A percentile compares a stretch with the other conserved stretches of the same genome.
phyloP scores from a whole-genome alignment of 2,329 filamentous ascomycete species.

The Pseudonectria buxi region DNA sequence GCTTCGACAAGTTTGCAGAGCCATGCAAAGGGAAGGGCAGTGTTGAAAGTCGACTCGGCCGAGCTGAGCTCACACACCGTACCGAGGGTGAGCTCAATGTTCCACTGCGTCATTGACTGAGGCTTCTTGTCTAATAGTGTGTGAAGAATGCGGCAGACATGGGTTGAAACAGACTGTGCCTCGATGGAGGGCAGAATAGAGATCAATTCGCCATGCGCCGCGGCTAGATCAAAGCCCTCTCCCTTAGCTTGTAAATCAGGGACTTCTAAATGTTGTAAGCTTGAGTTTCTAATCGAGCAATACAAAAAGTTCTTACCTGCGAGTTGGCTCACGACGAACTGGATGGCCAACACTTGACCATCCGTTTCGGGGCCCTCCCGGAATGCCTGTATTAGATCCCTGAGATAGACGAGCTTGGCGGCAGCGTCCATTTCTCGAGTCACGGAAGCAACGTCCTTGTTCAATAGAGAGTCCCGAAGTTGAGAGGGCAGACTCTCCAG shows the following conservation, averaged over 20 bases:
- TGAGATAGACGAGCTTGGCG: constrained; percentile 32
- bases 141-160: constrained; percentile 35
- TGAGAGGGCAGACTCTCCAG: constrained; percentile 22
- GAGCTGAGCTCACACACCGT: constrained; percentile 33
- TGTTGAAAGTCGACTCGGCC: constrained; percentile 18
- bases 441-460: constrained; percentile 25
- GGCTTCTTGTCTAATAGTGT: constrained; percentile 45
- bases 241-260: constrained; percentile 21
- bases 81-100: constrained; percentile 47
- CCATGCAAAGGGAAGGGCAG: constrained; percentile 35
- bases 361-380: constrained; percentile 24
- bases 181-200: constrained; percentile 25
- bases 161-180: constrained; percentile 27
- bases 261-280: constrained; percentile 20
- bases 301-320: constrained; percentile 24
- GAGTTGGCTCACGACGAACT: constrained; percentile 34
- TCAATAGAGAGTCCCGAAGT: constrained; percentile 26
- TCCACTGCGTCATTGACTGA: constrained; percentile 50
- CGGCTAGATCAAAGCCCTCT: constrained; percentile 32
- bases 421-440: constrained; percentile 25
- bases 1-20: constrained; percentile 49
- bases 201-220: constrained; percentile 35
- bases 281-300: background rate
- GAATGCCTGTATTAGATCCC: constrained; percentile 29
- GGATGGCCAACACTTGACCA: constrained; percentile 38